phyloP scores from a whole-genome alignment of 257 asterid species.

The Salvia rosmarinus region DNA sequence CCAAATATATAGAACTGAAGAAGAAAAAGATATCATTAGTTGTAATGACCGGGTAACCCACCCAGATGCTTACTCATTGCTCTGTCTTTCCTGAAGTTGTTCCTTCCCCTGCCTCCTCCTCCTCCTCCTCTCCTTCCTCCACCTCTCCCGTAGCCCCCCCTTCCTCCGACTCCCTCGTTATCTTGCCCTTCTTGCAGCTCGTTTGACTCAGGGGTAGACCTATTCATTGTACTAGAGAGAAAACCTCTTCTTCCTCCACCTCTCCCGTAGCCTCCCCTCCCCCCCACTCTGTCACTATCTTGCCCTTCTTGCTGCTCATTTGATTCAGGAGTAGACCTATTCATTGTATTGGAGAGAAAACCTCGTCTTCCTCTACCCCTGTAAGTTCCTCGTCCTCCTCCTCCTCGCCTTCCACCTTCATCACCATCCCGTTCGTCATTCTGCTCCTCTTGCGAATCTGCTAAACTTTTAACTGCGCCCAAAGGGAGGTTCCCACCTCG shows the following conservation, averaged over 20 bases:
- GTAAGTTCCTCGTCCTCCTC: slow-evolving; percentile 42
- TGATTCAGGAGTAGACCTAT: slow-evolving; percentile 16
- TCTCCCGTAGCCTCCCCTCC: slow-evolving; percentile 48
- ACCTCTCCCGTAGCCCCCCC: slow-evolving; percentile 53
- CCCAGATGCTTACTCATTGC: slow-evolving; percentile 77
- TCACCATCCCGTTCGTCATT: slow-evolving; percentile 33
- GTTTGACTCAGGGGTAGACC: slow-evolving; percentile 19
- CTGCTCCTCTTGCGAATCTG: slow-evolving; percentile 42
- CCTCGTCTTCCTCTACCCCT: slow-evolving; percentile 55
- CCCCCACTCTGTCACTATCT: slow-evolving; percentile 39
- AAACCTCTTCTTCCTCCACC: slow-evolving; percentile 61
- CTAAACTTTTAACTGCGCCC: slow-evolving; percentile 56
- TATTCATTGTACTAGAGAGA: neutral
- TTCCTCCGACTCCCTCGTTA: slow-evolving; percentile 40
- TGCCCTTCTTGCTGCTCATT: slow-evolving; percentile 35
- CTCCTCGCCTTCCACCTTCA: slow-evolving; percentile 48
- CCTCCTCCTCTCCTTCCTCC: slow-evolving; percentile 67
- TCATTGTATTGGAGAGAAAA: too few relatives aligned
- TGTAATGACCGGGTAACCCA: slow-evolving; percentile 61
- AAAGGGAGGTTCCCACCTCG: slow-evolving; percentile 85
- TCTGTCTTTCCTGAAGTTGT: slow-evolving; percentile 57
- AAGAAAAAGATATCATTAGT: slow-evolving; percentile 9
- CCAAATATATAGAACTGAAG: neutral
- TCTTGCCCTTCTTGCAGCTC: slow-evolving; percentile 39
- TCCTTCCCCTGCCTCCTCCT: slow-evolving; percentile 49